A percentile compares a stretch with the other conserved stretches of the same genome.
Evolutionary conservation across 2,329 filamentous ascomycete species (phyloP).

Genomic region (Fusarium newnesense): DNA sequence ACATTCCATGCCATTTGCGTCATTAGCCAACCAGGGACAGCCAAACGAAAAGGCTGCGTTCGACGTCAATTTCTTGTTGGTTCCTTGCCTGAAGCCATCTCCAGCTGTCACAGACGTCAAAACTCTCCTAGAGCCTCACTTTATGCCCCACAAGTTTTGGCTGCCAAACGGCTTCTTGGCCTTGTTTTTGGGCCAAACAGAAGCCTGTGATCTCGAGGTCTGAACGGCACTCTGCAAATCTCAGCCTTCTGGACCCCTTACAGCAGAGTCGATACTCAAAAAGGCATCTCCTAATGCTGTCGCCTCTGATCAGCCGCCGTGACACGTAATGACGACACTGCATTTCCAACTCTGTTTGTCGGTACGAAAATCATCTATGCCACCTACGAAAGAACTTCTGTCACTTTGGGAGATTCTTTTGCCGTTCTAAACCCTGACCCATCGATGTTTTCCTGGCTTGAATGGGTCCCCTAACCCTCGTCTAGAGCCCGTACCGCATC

Average conservation of each 20-base stretch:
- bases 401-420: constrained; percentile 7
- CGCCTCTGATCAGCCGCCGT: constrained; percentile 27
- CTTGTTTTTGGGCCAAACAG: constrained; percentile 27
- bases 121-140: constrained; percentile 26
- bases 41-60: neutral
- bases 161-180: constrained; percentile 4
- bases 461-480: neutral
- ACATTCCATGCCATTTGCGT: constrained; percentile 32
- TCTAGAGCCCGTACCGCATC: constrained; percentile 4
- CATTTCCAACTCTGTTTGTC: constrained; percentile 14
- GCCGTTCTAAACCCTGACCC: constrained; percentile 17
- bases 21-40: constrained; percentile 21
- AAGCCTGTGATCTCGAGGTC: constrained; percentile 24
- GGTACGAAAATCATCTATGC: constrained; percentile 25
- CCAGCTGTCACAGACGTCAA: constrained; percentile 3
- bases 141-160: constrained; percentile 9
- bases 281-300: neutral
- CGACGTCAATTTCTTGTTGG: constrained; percentile 2
- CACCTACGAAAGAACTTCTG: constrained; percentile 23
- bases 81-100: neutral
- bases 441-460: neutral
- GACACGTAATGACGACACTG: constrained; percentile 42
- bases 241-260: constrained; percentile 10
- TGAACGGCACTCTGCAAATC: constrained; percentile 16
- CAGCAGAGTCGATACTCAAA: constrained; percentile 16